These are phyloP conservation scores for Apiospora rasikravindrae DNA, from an alignment of 2,329 filamentous ascomycete species.

Conservation along the genomic window DNA sequence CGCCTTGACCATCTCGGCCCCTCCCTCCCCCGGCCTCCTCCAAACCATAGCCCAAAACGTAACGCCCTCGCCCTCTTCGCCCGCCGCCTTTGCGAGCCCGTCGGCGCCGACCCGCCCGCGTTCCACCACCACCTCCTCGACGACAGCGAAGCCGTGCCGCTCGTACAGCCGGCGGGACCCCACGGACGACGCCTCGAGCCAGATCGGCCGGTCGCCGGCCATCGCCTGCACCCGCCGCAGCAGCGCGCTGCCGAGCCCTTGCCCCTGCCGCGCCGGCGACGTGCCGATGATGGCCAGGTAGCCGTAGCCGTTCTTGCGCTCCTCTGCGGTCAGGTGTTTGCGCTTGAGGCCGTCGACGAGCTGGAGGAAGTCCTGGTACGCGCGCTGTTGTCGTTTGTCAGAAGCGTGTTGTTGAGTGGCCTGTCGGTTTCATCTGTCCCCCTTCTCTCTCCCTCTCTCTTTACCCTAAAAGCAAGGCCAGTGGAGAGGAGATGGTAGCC, in stretches of 20 bases:
- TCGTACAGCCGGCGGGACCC: slow-evolving; percentile 5
- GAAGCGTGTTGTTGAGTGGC: too few species aligned
- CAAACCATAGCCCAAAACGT: background rate
- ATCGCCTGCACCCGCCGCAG: background rate
- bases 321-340: background rate
- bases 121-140: background rate
- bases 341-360: background rate
- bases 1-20: background rate
- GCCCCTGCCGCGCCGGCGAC: background rate
- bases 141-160: slow-evolving; percentile 2
- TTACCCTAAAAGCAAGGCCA: too few species aligned
- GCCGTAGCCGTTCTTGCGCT: background rate
- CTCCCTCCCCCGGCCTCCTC: background rate
- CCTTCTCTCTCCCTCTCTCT: too few species aligned
- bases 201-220: slow-evolving; percentile 3
- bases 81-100: background rate
- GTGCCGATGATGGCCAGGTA: slow-evolving; percentile 2
- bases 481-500: too few species aligned
- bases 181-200: background rate
- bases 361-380: background rate
- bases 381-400: background rate
- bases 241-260: background rate
- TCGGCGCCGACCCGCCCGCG: background rate
- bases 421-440: background rate
- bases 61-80: background rate